Conservation (phyloP, 2,329 filamentous ascomycete genomes). For the Monosporascus sp. region DNA sequence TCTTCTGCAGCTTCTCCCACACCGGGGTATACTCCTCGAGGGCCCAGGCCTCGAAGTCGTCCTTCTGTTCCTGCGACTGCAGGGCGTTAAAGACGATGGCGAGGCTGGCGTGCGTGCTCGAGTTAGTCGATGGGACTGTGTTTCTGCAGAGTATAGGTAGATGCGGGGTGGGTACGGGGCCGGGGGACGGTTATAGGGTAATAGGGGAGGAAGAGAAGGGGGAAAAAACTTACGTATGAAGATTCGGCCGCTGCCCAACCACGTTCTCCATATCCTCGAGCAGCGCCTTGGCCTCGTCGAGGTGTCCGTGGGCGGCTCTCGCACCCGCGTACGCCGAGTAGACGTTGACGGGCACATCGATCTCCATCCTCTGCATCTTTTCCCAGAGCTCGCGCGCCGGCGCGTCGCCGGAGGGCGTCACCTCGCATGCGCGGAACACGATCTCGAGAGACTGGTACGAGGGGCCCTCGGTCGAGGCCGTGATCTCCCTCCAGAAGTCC, state of each 20-base stretch:
- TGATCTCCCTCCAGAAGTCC: slow-evolving; percentile 79
- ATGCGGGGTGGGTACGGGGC: not conserved
- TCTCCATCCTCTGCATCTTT: slow-evolving; percentile 66
- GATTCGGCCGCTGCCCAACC: slow-evolving; percentile 37
- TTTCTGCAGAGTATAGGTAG: not conserved
- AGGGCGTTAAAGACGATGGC: slow-evolving; percentile 73
- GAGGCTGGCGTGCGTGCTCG: slow-evolving; percentile 43
- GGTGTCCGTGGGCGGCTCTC: slow-evolving; percentile 65
- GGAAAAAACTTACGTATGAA: slow-evolving; percentile 18
- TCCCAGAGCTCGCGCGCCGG: slow-evolving; percentile 65
- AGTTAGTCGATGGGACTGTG: not conserved
- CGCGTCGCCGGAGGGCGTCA: slow-evolving; percentile 49
- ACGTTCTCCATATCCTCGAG: slow-evolving; percentile 62
- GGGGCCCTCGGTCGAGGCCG: slow-evolving; percentile 78
- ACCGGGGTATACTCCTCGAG: slow-evolving; percentile 58
- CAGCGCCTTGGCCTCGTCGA: slow-evolving; percentile 61
- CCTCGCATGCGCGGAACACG: slow-evolving; percentile 74
- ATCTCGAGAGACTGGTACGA: slow-evolving; percentile 75
- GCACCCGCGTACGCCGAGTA: slow-evolving; percentile 75
- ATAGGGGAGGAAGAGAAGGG: slow-evolving; percentile 1
- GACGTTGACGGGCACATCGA: slow-evolving; percentile 68
- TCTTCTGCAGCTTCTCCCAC: slow-evolving; percentile 62
- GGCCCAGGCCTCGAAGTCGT: slow-evolving; percentile 70
- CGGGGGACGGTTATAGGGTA: not conserved
- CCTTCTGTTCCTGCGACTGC: slow-evolving; percentile 59